Evolutionary conservation across 257 asterid genomes (phyloP).

Genomic region (Linaria vulgaris): DNA sequence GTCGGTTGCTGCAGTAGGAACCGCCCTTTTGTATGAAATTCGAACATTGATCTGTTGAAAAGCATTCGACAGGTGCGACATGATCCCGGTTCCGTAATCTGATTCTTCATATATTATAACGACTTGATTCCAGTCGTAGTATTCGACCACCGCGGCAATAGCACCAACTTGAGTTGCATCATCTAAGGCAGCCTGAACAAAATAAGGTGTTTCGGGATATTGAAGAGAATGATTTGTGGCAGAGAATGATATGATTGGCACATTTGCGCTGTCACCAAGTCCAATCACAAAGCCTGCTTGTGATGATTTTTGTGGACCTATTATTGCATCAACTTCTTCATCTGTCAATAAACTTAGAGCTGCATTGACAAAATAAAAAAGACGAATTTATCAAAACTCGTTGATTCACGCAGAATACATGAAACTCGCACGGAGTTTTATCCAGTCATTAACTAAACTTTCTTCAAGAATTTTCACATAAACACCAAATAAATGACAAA

Average conservation of each 20-base stretch:
- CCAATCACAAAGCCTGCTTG: constrained; percentile 28
- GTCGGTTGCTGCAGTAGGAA: constrained; percentile 25
- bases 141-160: constrained; percentile 30
- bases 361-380: constrained; percentile 2
- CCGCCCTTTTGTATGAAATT: constrained; percentile 23
- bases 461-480: too few species aligned
- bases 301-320: constrained; percentile 27
- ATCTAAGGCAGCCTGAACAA: constrained; percentile 28
- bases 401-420: too few species aligned
- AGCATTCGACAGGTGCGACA: constrained; percentile 29
- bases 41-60: constrained; percentile 22
- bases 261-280: constrained; percentile 23
- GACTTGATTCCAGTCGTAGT: constrained; percentile 33
- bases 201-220: constrained; percentile 23
- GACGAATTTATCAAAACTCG: too few species aligned
- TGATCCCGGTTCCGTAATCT: constrained; percentile 21
- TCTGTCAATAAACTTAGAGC: constrained; percentile 22
- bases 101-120: constrained; percentile 32
- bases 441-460: too few species aligned
- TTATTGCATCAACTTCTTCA: constrained; percentile 23
- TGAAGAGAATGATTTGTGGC: constrained; percentile 1
- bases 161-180: constrained; percentile 24
- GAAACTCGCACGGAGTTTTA: too few species aligned
- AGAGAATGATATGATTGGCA: constrained; percentile 18
- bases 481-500: too few species aligned